Percentiles rank a stretch among this genome's conserved stretches.
Conservation (phyloP, 768 basidiomycete species). For the Hemileccinum rubropunctum region DNA sequence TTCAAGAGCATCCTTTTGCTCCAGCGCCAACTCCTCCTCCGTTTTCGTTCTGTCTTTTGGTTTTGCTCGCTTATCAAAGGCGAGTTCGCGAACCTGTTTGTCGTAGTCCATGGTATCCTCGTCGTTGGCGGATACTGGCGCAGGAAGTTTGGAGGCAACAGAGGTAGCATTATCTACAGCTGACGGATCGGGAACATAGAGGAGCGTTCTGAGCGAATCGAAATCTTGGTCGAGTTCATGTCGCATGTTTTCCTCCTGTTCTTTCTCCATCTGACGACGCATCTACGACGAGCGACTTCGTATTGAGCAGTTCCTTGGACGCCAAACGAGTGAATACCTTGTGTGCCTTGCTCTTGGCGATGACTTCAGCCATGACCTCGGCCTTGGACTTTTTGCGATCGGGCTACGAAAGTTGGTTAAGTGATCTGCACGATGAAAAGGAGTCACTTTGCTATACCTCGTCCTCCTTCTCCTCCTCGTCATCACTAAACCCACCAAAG, state of each 20-base stretch:
- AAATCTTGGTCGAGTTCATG: slow-evolving; percentile 89
- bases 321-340: slow-evolving; percentile 53
- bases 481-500: slow-evolving; percentile 86
- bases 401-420: slow-evolving; percentile 45
- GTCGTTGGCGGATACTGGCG: neutral
- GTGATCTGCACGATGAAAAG: neutral
- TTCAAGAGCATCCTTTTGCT: slow-evolving; percentile 84
- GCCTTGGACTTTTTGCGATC: slow-evolving; percentile 87
- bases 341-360: slow-evolving; percentile 94
- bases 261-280: slow-evolving; percentile 83
- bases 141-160: neutral
- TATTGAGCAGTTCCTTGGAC: neutral
- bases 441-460: slow-evolving; percentile 38
- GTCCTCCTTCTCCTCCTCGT: slow-evolving; percentile 51
- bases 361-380: slow-evolving; percentile 97
- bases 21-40: slow-evolving; percentile 88
- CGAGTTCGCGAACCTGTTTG: slow-evolving; percentile 86
- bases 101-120: slow-evolving; percentile 72
- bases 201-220: slow-evolving; percentile 70
- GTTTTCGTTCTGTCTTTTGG: slow-evolving; percentile 96
- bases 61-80: slow-evolving; percentile 89
- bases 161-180: slow-evolving; percentile 36
- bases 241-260: slow-evolving; percentile 81
- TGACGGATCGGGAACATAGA: slow-evolving; percentile 57
- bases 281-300: slow-evolving; percentile 45